Conservation (phyloP, 805 yeast species). For the Yamadazyma philogaea region DNA sequence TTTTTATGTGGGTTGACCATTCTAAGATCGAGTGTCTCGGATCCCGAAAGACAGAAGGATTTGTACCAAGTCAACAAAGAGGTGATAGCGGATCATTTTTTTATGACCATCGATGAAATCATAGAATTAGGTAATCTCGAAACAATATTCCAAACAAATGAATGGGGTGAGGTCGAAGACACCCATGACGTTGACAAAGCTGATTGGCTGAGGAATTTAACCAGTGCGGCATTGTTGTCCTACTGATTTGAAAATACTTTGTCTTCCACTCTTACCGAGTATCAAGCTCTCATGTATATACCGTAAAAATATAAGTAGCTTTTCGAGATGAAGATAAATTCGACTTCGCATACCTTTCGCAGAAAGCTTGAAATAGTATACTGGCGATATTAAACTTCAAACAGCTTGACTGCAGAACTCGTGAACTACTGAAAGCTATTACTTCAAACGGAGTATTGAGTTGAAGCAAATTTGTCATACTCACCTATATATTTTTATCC, state of each 20-base stretch:
- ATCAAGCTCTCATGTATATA: conserved; percentile 2
- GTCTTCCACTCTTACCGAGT: not conserved
- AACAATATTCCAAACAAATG: conserved; percentile 74
- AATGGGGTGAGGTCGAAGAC: conserved; percentile 99
- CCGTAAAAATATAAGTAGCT: no score
- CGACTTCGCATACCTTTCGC: conserved; percentile 3
- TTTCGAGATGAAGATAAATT: not conserved
- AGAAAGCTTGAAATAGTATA: not conserved
- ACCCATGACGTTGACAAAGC: conserved; percentile 97
- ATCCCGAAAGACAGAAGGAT: conserved; percentile 16
- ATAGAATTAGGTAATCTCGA: conserved; percentile 80
- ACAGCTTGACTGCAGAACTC: not conserved
- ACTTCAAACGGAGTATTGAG: not conserved
- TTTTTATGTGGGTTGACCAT: conserved; percentile 76
- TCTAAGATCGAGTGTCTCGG: conserved; percentile 45
- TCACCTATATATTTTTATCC: not conserved
- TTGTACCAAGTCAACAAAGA: conserved; percentile 37
- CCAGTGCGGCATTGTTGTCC: conserved; percentile 62
- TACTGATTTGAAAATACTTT: conserved; percentile 14
- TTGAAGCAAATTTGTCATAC: not conserved
- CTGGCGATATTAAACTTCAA: not conserved
- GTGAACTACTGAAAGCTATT: not conserved
- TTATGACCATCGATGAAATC: conserved; percentile 60
- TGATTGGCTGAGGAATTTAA: conserved; percentile 78
- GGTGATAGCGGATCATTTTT: conserved; percentile 26